Base-by-base conservation (phyloP, 192 early-diverging fungal species). In the Dimargaris verticillata region DNA sequence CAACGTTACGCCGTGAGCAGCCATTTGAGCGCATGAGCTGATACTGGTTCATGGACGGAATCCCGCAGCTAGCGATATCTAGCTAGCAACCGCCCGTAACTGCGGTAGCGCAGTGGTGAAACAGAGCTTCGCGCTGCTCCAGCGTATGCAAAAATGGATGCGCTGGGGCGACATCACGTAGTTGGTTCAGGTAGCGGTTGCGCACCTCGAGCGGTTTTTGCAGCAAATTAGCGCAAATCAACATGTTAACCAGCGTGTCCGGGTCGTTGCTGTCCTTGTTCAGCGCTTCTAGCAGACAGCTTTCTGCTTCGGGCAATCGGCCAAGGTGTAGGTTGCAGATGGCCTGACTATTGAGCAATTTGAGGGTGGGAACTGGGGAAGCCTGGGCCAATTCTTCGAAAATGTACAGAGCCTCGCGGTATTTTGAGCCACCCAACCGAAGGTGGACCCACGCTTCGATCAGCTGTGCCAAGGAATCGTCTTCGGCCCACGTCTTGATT, bases 351-450 rank as follows among this genome's bases (percentile, higher is more conserved):
- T 79, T 82, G 15, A 93, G 66, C 24, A 96, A 74, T 62, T 86
- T 82, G 24, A 84, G 72, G 0, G 88, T 92, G 33, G 77, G 73
- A 42, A 85, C 80, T 28, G 82, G 76, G 0, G 89, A 83, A 0
- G 70, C 76, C 61, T 87, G 86, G 7, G 85, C 89, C 52, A 99
- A 81, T 68, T 96, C 95, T 64, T 96, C 91, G 62, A 89, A 95
- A 29, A 92, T 88, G 75, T 94, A 96, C 61, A 81, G 86, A 0
- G 92, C 83, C 68, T 95, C 91, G 63, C 83, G 86, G 61, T 85
- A 87, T 61, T 89, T 88, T 25, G 80, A 69, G 0, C 85, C 88
- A 13, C 88, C 90, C 13, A 78, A 66, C 38, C 68, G 71, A 46
- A 91, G 71, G 44, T 80, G 82, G 38, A 83, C 80, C 91, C 91